Evolutionary conservation across 1,284 basidiomycete genomes (phyloP), one percentile per base, ranked within the genome.

Genomic region (Melanopsichium pennsylvanicum): DNA sequence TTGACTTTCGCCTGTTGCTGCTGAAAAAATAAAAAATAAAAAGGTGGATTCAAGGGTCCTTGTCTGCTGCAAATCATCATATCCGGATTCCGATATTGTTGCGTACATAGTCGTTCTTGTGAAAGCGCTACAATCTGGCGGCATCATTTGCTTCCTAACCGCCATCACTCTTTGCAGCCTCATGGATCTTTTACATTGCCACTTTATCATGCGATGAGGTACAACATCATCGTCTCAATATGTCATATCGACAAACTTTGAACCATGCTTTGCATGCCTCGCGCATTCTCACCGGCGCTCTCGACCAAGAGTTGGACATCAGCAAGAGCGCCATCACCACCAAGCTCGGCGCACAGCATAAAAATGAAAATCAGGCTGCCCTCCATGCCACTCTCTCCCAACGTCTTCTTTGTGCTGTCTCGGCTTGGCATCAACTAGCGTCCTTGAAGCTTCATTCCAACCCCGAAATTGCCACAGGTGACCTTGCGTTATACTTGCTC

Each of bases 231-330:
- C 41, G 50, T 41, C 55, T 49, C 2, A 51, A 55, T 32, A 22
- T 22, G 11, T 55, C 56, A 21, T 66, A 66, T 46, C 55, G 62
- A 23, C 63, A 60, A n/a, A 43, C 54, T 43, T 42, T 68, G 39
- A 57, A 51, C 35, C 35, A 40, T 9, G 48, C 54, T 18, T 40
- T 68, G 16, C 49, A 56, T 13, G 64, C 58, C 11, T 48, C 64
- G 13, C 47, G 64, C 47, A 62, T 62, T 23, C 52, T 66, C 35
- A 44, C 31, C 8, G 63, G 57, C 44, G 35, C 46, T 23, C 62
- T 50, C 29, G 55, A 62, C 40, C 51, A 62, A 16, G 56, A 69
- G 37, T 45, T 69, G 2, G 59, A 50, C 16, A 60, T 69, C 34
- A 48, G 60, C 18, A 69, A 52, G 35, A 46, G 41, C 27, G 26